Evolutionary conservation across 1,284 basidiomycete species (phyloP).

Genomic region (Microbotryomycetes sp.): DNA sequence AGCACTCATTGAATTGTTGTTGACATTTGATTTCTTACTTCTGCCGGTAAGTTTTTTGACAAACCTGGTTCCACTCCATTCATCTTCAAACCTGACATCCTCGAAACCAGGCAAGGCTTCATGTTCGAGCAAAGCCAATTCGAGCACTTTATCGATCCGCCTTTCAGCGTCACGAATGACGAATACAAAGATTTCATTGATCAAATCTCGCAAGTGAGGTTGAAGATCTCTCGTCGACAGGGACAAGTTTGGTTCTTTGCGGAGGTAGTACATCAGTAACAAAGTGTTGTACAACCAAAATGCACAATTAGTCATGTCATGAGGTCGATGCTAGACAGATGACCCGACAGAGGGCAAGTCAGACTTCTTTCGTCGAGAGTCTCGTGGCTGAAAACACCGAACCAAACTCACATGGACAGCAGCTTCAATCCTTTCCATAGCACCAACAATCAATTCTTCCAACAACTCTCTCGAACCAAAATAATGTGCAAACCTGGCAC

Average conservation of each 20-base stretch:
- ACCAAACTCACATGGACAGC: slow-evolving; percentile 69
- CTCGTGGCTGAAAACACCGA: neutral
- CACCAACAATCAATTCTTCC: slow-evolving; percentile 83
- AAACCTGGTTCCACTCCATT: slow-evolving; percentile 66
- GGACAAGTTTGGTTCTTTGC: slow-evolving; percentile 54
- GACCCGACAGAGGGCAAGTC: neutral
- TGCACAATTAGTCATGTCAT: slow-evolving; percentile 75
- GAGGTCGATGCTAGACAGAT: slow-evolving; percentile 59
- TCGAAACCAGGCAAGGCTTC: slow-evolving; percentile 68
- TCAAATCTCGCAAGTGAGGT: slow-evolving; percentile 62
- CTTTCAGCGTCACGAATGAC: slow-evolving; percentile 88
- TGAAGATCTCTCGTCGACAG: slow-evolving; percentile 22
- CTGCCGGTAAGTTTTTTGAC: slow-evolving; percentile 59
- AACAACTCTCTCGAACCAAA: slow-evolving; percentile 67
- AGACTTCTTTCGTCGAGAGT: neutral
- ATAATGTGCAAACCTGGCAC: slow-evolving; percentile 70
- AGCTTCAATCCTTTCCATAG: slow-evolving; percentile 86
- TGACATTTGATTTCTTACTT: slow-evolving; percentile 51
- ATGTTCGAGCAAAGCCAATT: slow-evolving; percentile 76
- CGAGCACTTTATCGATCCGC: slow-evolving; percentile 77
- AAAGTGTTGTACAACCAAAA: slow-evolving; percentile 95
- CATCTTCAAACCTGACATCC: slow-evolving; percentile 84
- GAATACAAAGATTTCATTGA: slow-evolving; percentile 94
- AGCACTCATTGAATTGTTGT: slow-evolving; percentile 10
- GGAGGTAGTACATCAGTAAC: slow-evolving; percentile 80